Percentiles rank a stretch among this genome's conserved stretches.
These are phyloP conservation scores for Lactifluus rugatus DNA, from an alignment of 768 basidiomycete species.

Conservation along the genomic window DNA sequence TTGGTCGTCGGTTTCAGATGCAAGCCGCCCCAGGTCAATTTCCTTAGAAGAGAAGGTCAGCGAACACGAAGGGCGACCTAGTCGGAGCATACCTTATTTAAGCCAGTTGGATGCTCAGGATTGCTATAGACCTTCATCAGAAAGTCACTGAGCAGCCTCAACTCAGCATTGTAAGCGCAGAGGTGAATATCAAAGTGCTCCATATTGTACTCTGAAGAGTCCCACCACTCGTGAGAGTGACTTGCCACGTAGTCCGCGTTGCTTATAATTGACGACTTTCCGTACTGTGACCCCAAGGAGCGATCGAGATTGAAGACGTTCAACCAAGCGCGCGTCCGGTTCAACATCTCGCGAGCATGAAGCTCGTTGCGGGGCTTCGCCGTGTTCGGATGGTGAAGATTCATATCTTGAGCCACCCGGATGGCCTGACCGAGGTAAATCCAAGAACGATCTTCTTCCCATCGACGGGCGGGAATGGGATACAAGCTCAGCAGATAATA, in stretches of 20 bases:
- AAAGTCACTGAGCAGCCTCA: constrained; percentile 55
- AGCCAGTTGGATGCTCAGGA: constrained; percentile 60
- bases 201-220: constrained; percentile 35
- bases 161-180: constrained; percentile 66
- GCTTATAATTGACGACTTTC: constrained; percentile 73
- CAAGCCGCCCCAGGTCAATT: constrained; percentile 53
- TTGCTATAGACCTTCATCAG: constrained; percentile 54
- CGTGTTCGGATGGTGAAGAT: constrained; percentile 68
- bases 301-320: constrained; percentile 89
- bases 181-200: constrained; percentile 71
- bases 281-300: constrained; percentile 84
- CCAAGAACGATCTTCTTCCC: constrained; percentile 90
- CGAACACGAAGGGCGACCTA: not conserved
- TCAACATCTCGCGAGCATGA: constrained; percentile 80
- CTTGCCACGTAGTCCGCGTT: constrained; percentile 68
- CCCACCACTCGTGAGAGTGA: constrained; percentile 34
- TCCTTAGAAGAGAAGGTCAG: constrained; percentile 33
- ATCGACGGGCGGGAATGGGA: constrained; percentile 61
- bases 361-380: constrained; percentile 71
- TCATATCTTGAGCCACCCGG: constrained; percentile 79
- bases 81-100: constrained; percentile 49
- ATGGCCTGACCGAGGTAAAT: constrained; percentile 84
- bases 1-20: constrained; percentile 59
- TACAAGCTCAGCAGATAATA: constrained; percentile 74
- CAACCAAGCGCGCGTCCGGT: constrained; percentile 84